Evolutionary conservation across 495 filamentous ascomycete genomes (phyloP).

Genomic region (Cercophora samala): DNA sequence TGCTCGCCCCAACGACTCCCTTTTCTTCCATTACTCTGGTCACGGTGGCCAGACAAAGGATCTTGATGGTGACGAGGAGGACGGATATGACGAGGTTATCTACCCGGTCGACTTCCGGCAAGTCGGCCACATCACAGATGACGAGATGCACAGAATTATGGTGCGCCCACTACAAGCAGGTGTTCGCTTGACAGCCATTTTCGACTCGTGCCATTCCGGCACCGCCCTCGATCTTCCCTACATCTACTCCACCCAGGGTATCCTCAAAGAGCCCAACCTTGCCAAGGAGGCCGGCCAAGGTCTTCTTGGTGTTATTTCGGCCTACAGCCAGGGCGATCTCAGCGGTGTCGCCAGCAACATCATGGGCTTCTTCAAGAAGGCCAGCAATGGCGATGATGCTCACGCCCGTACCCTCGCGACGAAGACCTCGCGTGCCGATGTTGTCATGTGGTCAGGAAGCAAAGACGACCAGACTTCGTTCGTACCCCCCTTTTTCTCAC

Average conservation of each 20-base stretch:
- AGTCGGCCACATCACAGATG: slow-evolving; percentile 92
- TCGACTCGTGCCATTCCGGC: slow-evolving; percentile 98
- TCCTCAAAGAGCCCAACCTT: slow-evolving; percentile 97
- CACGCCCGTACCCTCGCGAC: slow-evolving; percentile 77
- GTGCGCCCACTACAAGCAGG: slow-evolving; percentile 75
- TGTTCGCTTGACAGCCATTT: slow-evolving; percentile 92
- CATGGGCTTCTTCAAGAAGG: slow-evolving; percentile 90
- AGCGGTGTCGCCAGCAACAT: slow-evolving; percentile 76
- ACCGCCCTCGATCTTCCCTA: slow-evolving; percentile 95
- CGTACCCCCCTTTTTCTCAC: slow-evolving; percentile 47
- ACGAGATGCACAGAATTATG: slow-evolving; percentile 99
- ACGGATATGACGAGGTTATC: slow-evolving; percentile 97
- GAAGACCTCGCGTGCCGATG: slow-evolving; percentile 92
- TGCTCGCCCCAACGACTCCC: slow-evolving; percentile 86
- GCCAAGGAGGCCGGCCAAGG: slow-evolving; percentile 97
- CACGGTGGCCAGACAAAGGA: slow-evolving; percentile 98
- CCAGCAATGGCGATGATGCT: slow-evolving; percentile 75
- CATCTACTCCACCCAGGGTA: slow-evolving; percentile 90
- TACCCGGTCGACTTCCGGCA: slow-evolving; percentile 93
- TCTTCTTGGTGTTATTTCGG: slow-evolving; percentile 80
- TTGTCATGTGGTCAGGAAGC: slow-evolving; percentile 95
- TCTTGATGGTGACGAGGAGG: slow-evolving; percentile 88
- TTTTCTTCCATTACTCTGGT: slow-evolving; percentile 98
- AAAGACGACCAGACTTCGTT: slow-evolving; percentile 95
- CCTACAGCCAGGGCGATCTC: slow-evolving; percentile 87